Evolutionary conservation across 192 early-diverging fungal genomes (phyloP).

Genomic region (Rhizoclosmatium globosum): DNA sequence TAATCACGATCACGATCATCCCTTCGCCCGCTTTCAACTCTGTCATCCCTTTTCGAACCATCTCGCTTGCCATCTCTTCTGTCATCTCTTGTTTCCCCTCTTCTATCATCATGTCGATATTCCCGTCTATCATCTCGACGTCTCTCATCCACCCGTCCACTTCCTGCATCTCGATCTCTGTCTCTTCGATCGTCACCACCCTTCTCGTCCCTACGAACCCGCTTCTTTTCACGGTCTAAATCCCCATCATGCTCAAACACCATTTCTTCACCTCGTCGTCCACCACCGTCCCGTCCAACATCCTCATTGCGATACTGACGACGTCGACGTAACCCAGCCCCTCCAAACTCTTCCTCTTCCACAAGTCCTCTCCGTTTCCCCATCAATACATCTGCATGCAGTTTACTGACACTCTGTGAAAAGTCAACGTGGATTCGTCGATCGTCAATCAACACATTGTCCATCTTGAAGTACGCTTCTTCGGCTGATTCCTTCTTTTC

Average conservation of each 20-base stretch:
- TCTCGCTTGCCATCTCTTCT: background rate
- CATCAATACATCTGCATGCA: constrained; percentile 81
- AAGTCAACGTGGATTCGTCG: constrained; percentile 97
- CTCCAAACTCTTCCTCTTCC: constrained; percentile 43
- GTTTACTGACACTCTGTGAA: constrained; percentile 91
- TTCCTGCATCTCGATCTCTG: background rate
- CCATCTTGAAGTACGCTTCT: constrained; percentile 96
- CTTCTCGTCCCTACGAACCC: constrained; percentile 2
- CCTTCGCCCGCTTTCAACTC: no score
- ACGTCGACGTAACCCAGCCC: constrained; percentile 40
- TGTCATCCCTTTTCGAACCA: no score
- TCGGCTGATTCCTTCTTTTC: constrained; percentile 86
- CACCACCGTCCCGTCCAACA: constrained; percentile 2
- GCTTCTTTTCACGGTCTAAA: constrained; percentile 48
- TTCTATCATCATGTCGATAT: background rate
- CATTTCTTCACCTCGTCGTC: constrained; percentile 43
- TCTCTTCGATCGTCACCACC: background rate
- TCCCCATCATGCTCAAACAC: constrained; percentile 57
- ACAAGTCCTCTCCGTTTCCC: constrained; percentile 36
- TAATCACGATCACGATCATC: no score
- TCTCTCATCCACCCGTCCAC: background rate
- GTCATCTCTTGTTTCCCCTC: background rate
- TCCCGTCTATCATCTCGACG: background rate
- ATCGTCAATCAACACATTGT: constrained; percentile 96
- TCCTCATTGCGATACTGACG: constrained; percentile 44